phyloP scores from a whole-genome alignment of 1,284 basidiomycete genomes.

The Rhodotorula sp. region DNA sequence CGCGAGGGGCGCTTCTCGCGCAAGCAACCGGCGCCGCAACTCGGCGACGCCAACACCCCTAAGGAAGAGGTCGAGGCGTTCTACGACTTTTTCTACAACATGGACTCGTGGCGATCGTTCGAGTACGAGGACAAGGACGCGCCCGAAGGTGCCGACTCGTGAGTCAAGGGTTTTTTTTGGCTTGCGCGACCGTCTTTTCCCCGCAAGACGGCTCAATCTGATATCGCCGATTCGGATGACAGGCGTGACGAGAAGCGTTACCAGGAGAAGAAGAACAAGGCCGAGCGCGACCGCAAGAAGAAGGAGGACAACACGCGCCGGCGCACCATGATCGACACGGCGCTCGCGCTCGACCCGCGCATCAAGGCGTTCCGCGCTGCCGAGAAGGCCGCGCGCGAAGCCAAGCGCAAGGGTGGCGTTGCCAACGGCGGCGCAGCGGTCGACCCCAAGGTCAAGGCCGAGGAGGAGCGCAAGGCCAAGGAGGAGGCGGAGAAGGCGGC shows the following conservation, averaged over 20 bases:
- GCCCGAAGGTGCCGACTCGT: conserved; percentile 95
- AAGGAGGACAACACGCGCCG: conserved; percentile 96
- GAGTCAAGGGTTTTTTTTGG: no score
- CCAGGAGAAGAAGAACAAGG: conserved; percentile 99
- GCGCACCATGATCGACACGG: conserved; percentile 80
- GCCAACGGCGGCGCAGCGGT: conserved; percentile 37
- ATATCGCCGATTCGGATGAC: no score
- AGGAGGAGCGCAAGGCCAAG: conserved; percentile 69
- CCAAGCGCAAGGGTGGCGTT: conserved; percentile 72
- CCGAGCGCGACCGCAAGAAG: conserved; percentile 91
- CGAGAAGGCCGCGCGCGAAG: conserved; percentile 91
- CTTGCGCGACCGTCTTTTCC: no score
- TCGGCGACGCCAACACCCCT: conserved; percentile 69
- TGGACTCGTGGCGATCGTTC: conserved; percentile 97
- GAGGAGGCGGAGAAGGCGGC: conserved; percentile 83
- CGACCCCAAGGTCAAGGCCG: conserved; percentile 62
- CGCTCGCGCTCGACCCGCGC: conserved; percentile 82
- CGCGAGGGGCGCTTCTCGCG: conserved; percentile 90
- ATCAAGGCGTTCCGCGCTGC: conserved; percentile 97
- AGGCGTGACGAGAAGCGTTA: conserved; percentile 98
- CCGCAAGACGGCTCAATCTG: no score
- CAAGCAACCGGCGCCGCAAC: conserved; percentile 75
- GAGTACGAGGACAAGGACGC: conserved; percentile 99
- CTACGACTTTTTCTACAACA: conserved; percentile 99
- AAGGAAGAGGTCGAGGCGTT: conserved; percentile 87